Conservation (phyloP, 208 protist species). For the Sergeia podlipaevii region DNA sequence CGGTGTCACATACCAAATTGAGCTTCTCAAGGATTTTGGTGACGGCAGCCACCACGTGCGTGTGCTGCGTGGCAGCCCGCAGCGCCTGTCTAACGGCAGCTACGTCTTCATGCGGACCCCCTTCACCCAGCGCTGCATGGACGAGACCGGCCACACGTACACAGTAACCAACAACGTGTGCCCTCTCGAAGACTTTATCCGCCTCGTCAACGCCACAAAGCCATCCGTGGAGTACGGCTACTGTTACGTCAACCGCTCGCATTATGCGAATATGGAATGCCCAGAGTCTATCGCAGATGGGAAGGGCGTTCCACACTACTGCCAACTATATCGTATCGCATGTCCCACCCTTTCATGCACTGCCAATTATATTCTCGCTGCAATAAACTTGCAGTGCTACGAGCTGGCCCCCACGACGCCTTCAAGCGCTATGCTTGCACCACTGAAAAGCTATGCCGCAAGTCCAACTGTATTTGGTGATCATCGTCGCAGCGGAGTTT, state of each 20-base stretch:
- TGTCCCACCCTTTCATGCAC: slow-evolving; percentile 34
- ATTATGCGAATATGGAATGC: slow-evolving; percentile 34
- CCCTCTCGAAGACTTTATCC: slow-evolving; percentile 48
- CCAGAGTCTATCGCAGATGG: slow-evolving; percentile 14
- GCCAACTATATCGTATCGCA: slow-evolving; percentile 35
- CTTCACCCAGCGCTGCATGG: slow-evolving; percentile 41
- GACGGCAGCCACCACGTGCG: slow-evolving; percentile 39
- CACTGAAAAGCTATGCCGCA: too few species aligned
- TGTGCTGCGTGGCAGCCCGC: slow-evolving; percentile 42
- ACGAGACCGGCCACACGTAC: slow-evolving; percentile 23
- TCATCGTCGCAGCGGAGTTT: too few species aligned
- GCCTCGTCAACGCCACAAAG: slow-evolving; percentile 45
- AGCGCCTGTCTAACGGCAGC: slow-evolving; percentile 17
- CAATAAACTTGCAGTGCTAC: slow-evolving; percentile 36
- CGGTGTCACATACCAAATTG: slow-evolving; percentile 42
- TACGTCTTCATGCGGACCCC: slow-evolving; percentile 27
- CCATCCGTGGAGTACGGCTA: slow-evolving; percentile 18
- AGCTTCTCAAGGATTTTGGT: slow-evolving; percentile 54
- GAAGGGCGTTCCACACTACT: slow-evolving; percentile 22
- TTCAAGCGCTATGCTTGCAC: too few species aligned
- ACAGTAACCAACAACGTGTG: slow-evolving; percentile 31
- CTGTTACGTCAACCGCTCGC: slow-evolving; percentile 19
- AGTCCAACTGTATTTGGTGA: too few species aligned
- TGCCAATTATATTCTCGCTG: slow-evolving; percentile 18
- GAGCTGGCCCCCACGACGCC: not conserved